A percentile compares a stretch with the other conserved stretches of the same genome.
These are phyloP conservation scores for Neurospora cerealis DNA, from an alignment of 495 filamentous ascomycete genomes.

Conservation along the genomic window DNA sequence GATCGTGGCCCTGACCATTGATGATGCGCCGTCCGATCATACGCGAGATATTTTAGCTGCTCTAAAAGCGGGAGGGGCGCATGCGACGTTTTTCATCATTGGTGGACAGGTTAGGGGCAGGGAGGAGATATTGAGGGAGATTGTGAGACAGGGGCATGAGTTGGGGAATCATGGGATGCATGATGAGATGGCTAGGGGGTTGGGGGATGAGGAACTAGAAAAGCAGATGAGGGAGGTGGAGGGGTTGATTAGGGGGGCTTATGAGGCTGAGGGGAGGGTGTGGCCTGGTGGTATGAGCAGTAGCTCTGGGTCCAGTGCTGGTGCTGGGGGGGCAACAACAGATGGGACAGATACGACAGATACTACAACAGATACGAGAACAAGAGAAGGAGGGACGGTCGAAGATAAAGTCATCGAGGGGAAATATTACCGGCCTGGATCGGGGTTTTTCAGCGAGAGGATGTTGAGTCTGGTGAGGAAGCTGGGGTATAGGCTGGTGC, in stretches of 20 bases:
- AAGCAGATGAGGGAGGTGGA: slow-evolving; percentile 36
- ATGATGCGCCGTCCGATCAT: slow-evolving; percentile 68
- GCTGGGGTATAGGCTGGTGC: slow-evolving; percentile 55
- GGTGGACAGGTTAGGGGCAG: slow-evolving; percentile 58
- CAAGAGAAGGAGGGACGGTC: slow-evolving; percentile 1
- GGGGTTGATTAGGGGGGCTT: slow-evolving; percentile 43
- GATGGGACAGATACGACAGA: not conserved
- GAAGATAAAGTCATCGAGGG: not conserved
- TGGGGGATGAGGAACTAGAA: slow-evolving; percentile 31
- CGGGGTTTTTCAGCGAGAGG: slow-evolving; percentile 62
- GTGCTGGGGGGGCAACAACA: not conserved
- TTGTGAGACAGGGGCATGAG: slow-evolving; percentile 58
- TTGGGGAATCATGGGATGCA: slow-evolving; percentile 79
- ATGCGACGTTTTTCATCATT: slow-evolving; percentile 72
- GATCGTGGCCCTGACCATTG: slow-evolving; percentile 70
- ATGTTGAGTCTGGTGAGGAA: slow-evolving; percentile 47
- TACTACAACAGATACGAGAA: slow-evolving; percentile 15
- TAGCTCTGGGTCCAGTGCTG: not conserved
- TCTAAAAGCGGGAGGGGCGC: slow-evolving; percentile 45
- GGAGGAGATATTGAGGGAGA: slow-evolving; percentile 46
- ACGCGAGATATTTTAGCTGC: slow-evolving; percentile 61
- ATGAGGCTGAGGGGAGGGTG: slow-evolving; percentile 30
- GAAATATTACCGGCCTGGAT: slow-evolving; percentile 69
- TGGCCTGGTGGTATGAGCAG: slow-evolving; percentile 14
- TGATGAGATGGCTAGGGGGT: slow-evolving; percentile 57